Percentiles rank a stretch among this genome's conserved stretches.
phyloP scores from a whole-genome alignment of 441 rosid species.

The Aleurites moluccanus region DNA sequence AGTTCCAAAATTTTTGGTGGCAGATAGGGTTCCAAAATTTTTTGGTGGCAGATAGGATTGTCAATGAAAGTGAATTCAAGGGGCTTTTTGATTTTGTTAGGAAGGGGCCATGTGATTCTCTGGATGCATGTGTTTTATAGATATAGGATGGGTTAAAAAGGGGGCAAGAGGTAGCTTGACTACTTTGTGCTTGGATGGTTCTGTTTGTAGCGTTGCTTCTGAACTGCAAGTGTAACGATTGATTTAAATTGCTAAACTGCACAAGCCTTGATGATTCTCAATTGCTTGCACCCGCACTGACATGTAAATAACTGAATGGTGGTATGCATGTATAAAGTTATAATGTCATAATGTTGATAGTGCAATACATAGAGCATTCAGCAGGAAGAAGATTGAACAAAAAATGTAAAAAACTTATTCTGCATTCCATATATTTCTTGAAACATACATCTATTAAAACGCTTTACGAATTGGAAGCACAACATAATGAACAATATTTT shows the following conservation, averaged over 20 bases:
- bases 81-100: neutral
- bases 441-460: too few species aligned
- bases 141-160: neutral
- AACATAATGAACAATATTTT: neutral
- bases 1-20: neutral
- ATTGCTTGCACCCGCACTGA: too few species aligned
- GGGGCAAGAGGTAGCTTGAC: neutral
- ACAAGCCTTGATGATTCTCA: neutral
- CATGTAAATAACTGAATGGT: too few species aligned
- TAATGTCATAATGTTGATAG: too few species aligned
- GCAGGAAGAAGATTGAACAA: neutral
- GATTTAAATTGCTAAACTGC: neutral
- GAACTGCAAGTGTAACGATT: neutral
- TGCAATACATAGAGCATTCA: too few species aligned
- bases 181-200: neutral
- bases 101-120: neutral
- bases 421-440: neutral
- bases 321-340: too few species aligned
- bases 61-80: neutral
- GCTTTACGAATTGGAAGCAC: too few species aligned
- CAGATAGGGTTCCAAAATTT: neutral
- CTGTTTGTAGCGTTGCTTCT: neutral
- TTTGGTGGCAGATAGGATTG: neutral
- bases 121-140: neutral
- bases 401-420: neutral